A percentile compares a stretch with the other conserved stretches of the same genome.
These are phyloP conservation scores for Croton setiger DNA, from an alignment of 441 rosid species.

Conservation along the genomic window DNA sequence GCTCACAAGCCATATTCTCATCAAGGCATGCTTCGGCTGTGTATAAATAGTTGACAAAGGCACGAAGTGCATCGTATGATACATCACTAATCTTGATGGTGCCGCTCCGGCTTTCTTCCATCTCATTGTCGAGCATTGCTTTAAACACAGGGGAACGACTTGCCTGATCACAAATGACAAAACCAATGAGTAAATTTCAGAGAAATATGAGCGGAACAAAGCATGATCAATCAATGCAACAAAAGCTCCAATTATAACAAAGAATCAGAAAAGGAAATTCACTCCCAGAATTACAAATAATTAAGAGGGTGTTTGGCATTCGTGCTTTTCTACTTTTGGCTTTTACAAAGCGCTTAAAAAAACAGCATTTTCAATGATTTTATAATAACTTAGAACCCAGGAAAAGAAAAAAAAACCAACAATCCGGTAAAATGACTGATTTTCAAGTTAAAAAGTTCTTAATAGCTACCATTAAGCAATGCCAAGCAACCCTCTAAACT, in stretches of 20 bases:
- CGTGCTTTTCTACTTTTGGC: too few species aligned
- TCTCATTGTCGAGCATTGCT: slow-evolving; percentile 85
- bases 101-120: slow-evolving; percentile 89
- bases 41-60: slow-evolving; percentile 66
- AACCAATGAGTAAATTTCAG: not conserved
- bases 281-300: not conserved
- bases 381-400: too few species aligned
- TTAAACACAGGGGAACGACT: slow-evolving; percentile 79
- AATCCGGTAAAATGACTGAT: too few species aligned
- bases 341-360: too few species aligned
- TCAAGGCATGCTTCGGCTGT: slow-evolving; percentile 78
- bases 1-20: slow-evolving; percentile 78
- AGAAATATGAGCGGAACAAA: not conserved
- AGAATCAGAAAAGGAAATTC: not conserved
- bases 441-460: too few species aligned
- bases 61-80: slow-evolving; percentile 59
- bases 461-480: too few species aligned
- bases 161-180: slow-evolving; percentile 37
- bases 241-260: not conserved
- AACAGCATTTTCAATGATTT: too few species aligned
- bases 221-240: not conserved
- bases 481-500: too few species aligned
- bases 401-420: too few species aligned
- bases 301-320: not conserved
- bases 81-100: slow-evolving; percentile 73